Evolutionary conservation across 352 stramenopile genomes (phyloP), one percentile per base, ranked within the genome.

Genomic region (Phytophthora vignae): DNA sequence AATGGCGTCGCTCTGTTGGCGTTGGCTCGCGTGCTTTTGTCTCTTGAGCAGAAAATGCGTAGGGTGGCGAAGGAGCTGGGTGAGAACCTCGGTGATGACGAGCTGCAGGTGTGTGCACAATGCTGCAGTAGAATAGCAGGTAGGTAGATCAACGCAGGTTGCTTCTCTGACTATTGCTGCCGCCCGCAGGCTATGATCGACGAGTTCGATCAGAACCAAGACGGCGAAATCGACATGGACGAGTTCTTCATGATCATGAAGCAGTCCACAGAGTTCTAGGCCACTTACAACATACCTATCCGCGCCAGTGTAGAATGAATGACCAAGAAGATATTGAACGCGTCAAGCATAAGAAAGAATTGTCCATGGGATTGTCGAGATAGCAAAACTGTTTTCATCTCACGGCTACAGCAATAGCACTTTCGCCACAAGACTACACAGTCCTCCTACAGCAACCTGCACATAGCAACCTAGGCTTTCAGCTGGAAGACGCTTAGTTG

Each of bases 191-290:
- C 92, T 4, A 98, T 98, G 95, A 98, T 98, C 63, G 94, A 98
- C 56, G 94, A 98, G 79, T 98, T 98, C 55, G 94, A 98, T 64
- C 82, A 96, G 54, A 95, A 98, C 69, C 88, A 98, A 64, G 94
- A 98, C 72, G 95, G 94, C 50, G 88, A 94, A 67, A 98, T 98
- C 67, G 89, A 86, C 61, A 73, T 89, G 50, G 84, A 96, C 54
- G 95, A 98, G 74, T 98, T 98, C 69, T 91, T 95, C 53, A 75
- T 84, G 55, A 95, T 94, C 64, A 96, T 96, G 88, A 96, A 94
- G 69, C 85, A 95, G 63, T 93, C 85, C 4, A 92, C 81, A 22
- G 84, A 93, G 63, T 93, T 90, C 52, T 93, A 81, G 69, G 15
- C 11, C 10, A 15, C 33, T 17, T 1, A 40, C 4, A 17, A 9